Evolutionary conservation across 2,329 filamentous ascomycete genomes (phyloP), one percentile per base, ranked within the genome.

Genomic region (Aspergillus aculeatus): DNA sequence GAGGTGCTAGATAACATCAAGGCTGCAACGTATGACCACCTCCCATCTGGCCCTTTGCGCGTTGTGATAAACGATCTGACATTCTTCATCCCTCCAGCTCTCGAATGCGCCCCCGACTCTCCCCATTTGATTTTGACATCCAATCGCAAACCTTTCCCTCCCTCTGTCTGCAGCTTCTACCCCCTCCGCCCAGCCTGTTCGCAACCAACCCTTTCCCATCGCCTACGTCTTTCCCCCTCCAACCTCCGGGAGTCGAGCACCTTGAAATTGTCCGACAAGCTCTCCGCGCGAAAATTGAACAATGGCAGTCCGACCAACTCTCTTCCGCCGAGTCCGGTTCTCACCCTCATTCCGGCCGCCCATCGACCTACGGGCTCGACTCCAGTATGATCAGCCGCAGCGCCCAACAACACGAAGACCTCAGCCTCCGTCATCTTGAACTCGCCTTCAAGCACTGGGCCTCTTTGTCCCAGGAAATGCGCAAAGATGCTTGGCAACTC

Each of bases 71-170:
- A 21, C 10, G 23, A 52, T n/a, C 56, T 62, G 47, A 62, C 55
- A 50, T 26, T 29, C 48, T 2, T 16, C 54, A 58, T 59, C 16
- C 57, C 54, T 49, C 48, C 64, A 84, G 81, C 60, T 77, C 77
- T 26, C 77, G 78, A 57, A 74, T 76, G 53, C 68, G 78, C 61
- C 66, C 80, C 63, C 72, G 71, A 62, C 58, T 75, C 21, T 73
- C 79, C 19, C 81, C 86, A 3, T 88, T 87, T 73, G 90, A 94
- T 65, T 96, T 96, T 77, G 91, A 97, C 66, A 89, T 94, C 35
- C 85, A 93, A 62, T 83, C 89, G 5, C 86, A 96, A 72, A 92
- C 92, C 61, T 97, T 96, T 69, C 92, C 93, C 6, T 88, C 90
- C 6, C 83, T 98, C 47, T 92, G 89, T 38, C 84, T 97, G 11